Evolutionary conservation across 305 asterid genomes (phyloP).

Genomic region (Petunia hybrid): DNA sequence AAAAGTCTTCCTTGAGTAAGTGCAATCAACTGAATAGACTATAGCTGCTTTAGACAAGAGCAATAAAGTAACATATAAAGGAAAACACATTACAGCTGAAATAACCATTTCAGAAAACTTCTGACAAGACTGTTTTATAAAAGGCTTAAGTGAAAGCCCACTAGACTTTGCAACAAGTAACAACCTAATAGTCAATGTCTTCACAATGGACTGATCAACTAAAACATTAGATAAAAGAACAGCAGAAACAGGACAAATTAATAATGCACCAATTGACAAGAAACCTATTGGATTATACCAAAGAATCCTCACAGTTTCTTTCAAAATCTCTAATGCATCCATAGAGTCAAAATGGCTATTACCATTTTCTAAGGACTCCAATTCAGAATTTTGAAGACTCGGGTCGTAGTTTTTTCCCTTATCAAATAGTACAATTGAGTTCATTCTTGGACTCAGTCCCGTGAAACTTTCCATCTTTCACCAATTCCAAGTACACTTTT

Average conservation of each 20-base stretch:
- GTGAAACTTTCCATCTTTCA: constrained; percentile 59
- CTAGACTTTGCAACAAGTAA: constrained; percentile 73
- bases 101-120: constrained; percentile 72
- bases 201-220: constrained; percentile 70
- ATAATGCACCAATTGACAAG: constrained; percentile 65
- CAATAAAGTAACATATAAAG: constrained; percentile 63
- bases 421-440: constrained; percentile 37
- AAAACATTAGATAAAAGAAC: constrained; percentile 73
- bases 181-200: constrained; percentile 56
- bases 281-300: constrained; percentile 70
- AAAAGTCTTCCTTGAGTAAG: constrained; percentile 71
- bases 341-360: constrained; percentile 58
- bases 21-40: constrained; percentile 86
- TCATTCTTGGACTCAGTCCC: constrained; percentile 63
- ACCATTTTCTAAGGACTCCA: constrained; percentile 46
- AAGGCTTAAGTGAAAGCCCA: constrained; percentile 81
- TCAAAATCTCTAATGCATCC: constrained; percentile 80
- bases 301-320: constrained; percentile 86
- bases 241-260: constrained; percentile 86
- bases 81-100: constrained; percentile 74
- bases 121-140: constrained; percentile 74
- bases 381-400: constrained; percentile 49
- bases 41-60: constrained; percentile 87
- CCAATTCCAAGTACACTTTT: background rate
- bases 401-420: constrained; percentile 49